Percentiles rank a stretch among this genome's conserved stretches.
These are phyloP conservation scores for Cocos nucifera DNA, from an alignment of 176 grass and related monocot species.

Conservation along the genomic window DNA sequence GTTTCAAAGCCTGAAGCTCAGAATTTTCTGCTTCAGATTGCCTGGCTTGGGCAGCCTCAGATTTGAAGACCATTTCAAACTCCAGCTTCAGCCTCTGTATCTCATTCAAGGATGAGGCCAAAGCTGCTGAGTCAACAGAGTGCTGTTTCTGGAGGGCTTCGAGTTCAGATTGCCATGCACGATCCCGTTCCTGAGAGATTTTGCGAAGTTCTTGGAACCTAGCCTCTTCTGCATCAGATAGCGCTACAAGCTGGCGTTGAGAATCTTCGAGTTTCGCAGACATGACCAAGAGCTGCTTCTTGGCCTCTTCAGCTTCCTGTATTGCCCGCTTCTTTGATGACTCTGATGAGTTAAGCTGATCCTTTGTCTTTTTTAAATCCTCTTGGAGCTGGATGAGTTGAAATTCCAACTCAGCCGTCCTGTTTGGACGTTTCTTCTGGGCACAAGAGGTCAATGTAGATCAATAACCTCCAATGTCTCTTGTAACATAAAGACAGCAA, in stretches of 20 bases:
- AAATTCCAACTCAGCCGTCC: constrained; percentile 47
- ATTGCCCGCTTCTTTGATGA: constrained; percentile 41
- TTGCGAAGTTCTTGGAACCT: constrained; percentile 71
- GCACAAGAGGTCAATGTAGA: constrained; percentile 17
- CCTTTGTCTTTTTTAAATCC: constrained; percentile 68
- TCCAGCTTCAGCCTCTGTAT: constrained; percentile 58
- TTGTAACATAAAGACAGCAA: too few relatives aligned
- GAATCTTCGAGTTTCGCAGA: constrained; percentile 37
- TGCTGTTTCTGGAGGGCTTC: constrained; percentile 94
- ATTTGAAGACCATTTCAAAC: constrained; percentile 32
- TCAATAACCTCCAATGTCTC: too few relatives aligned
- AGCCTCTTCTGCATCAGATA: constrained; percentile 46
- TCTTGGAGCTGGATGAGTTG: constrained; percentile 67
- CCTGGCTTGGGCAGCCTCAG: constrained; percentile 11
- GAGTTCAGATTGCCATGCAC: constrained; percentile 90
- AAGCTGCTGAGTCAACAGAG: constrained; percentile 56
- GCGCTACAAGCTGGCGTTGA: constrained; percentile 42
- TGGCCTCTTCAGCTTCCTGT: constrained; percentile 69
- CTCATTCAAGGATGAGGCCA: constrained; percentile 63
- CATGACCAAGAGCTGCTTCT: constrained; percentile 26
- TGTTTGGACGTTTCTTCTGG: constrained; percentile 61
- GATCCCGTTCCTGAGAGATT: constrained; percentile 86
- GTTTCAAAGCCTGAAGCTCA: constrained; percentile 24
- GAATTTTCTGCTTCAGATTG: constrained; percentile 1
- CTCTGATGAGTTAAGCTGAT: constrained; percentile 65